Evolutionary conservation across 2,329 filamentous ascomycete genomes (phyloP), one percentile per base, ranked within the genome.

Genomic region (Xylaria sp.): DNA sequence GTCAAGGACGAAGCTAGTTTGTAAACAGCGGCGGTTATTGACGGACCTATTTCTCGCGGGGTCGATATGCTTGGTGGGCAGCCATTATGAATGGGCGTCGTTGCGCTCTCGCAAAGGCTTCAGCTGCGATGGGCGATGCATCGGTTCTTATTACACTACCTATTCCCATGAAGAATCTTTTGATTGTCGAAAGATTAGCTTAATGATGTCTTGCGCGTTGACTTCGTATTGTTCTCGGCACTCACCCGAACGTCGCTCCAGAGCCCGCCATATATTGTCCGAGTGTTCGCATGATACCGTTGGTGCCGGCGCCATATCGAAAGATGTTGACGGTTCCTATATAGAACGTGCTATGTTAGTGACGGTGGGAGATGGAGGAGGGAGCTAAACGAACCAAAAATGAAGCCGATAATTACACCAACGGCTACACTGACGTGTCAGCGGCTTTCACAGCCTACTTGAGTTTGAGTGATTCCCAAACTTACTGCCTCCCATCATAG

Each of bases 401-500:
- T 97, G 85, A 99, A 98, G 73, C 96, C 96, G 83, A 99, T 98
- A 80, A 97, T 97, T 62, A 93, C 86, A 71, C 96, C 96, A 71
- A 99, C 96, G 82, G 94, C 96, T 98, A 76, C 15, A 69, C 25
- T 50, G 51, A 50, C 41, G 50, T 46, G 50, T 66, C 34, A 76
- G 68, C 34, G 34, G 50, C 61, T 52, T 69, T 18, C 13, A 32
- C 9, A n/a, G 20, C n/a, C 23, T 58, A 23, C n/a, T 34, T 54
- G 23, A 20, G 25, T 39, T 13, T 6, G 2, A 1, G 7, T 13
- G 0, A 44, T n/a, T 4, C 12, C 58, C 41, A 34, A 62, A 89
- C 94, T 78, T 92, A 98, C 95, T 97, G 81, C 94, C 93, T 76
- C 96, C 96, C 94, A 98, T 98, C 91, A 99, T 91, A 72, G 92